Conservation (phyloP, 257 asterid genomes). For the Gynochthodes officinalis region DNA sequence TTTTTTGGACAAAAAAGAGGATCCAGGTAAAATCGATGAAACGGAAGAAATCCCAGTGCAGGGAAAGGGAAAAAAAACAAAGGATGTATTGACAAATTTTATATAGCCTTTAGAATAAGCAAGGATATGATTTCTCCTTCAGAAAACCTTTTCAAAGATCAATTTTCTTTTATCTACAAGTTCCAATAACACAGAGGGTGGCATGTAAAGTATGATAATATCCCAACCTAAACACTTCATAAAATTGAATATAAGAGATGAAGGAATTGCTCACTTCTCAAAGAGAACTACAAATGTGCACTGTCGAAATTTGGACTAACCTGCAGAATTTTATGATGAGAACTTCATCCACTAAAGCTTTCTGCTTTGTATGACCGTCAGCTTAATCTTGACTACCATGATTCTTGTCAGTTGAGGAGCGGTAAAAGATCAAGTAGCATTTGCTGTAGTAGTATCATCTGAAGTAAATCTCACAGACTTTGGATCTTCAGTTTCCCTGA, state of each 20-base stretch:
- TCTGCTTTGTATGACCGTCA: slow-evolving; percentile 25
- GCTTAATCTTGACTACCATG: slow-evolving; percentile 32
- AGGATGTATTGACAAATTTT: too few relatives aligned
- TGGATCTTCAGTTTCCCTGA: slow-evolving; percentile 73
- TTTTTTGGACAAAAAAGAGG: too few relatives aligned
- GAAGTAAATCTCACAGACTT: slow-evolving; percentile 47
- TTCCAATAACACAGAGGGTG: background rate
- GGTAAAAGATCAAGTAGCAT: slow-evolving; percentile 34
- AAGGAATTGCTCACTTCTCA: background rate
- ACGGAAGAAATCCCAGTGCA: too few relatives aligned
- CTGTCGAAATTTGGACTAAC: slow-evolving; percentile 30
- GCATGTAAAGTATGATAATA: background rate
- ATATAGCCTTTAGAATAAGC: background rate
- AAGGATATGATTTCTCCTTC: background rate
- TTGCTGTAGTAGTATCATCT: slow-evolving; percentile 42
- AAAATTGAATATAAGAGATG: background rate
- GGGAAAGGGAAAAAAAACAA: too few relatives aligned
- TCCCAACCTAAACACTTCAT: background rate
- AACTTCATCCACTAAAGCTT: slow-evolving; percentile 29
- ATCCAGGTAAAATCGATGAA: too few relatives aligned
- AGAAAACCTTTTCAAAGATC: background rate
- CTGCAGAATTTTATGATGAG: slow-evolving; percentile 38
- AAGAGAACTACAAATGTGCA: background rate
- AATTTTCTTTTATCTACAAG: background rate
- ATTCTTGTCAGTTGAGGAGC: slow-evolving; percentile 18